These are phyloP conservation scores for Colletotrichum viniferum DNA, from an alignment of 2,329 filamentous ascomycete genomes.

Conservation along the genomic window DNA sequence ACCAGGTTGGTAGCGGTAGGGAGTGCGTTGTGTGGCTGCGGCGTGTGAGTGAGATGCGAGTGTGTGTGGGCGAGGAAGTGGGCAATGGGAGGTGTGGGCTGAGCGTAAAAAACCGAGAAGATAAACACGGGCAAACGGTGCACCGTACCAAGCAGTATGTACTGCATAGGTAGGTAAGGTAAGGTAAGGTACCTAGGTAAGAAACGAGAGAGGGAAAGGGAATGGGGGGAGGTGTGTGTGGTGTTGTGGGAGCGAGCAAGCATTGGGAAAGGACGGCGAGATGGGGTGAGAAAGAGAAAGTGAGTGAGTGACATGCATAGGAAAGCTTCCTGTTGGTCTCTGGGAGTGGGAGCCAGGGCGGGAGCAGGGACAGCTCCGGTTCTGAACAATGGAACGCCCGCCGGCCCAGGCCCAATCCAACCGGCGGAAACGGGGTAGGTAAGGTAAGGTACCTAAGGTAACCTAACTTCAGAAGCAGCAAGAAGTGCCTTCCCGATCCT, in stretches of 20 bases:
- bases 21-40: conserved; percentile 3
- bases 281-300: conserved; percentile 15
- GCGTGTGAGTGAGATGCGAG: not conserved
- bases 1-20: not conserved
- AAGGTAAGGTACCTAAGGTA: not conserved
- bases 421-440: not conserved
- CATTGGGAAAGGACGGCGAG: not conserved
- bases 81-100: not conserved
- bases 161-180: not conserved
- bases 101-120: not conserved
- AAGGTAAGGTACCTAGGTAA: no score
- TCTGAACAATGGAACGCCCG: not conserved
- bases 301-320: conserved; percentile 16
- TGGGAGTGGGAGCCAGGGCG: not conserved
- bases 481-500: not conserved
- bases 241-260: not conserved
- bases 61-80: not conserved
- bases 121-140: not conserved
- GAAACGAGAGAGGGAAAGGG: not conserved
- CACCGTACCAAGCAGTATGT: not conserved
- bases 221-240: not conserved
- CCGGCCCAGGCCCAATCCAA: not conserved
- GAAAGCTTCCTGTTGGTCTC: not conserved
- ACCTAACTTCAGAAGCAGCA: not conserved
- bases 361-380: not conserved